Evolutionary conservation across 176 grass and related monocot species (phyloP).

Genomic region (Rhynchospora tenuis): DNA sequence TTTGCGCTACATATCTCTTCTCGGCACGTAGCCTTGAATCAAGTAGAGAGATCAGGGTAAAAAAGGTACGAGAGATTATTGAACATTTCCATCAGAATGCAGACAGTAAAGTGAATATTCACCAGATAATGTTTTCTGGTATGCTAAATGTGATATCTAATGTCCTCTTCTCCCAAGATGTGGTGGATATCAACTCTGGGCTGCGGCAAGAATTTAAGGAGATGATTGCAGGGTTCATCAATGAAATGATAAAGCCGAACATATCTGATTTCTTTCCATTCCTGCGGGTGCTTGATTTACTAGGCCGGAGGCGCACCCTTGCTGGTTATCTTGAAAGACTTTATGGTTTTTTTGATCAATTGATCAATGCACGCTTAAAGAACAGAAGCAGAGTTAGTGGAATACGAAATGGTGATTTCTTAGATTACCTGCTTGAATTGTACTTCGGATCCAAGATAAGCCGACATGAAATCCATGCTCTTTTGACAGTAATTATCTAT

Average conservation of each 20-base stretch:
- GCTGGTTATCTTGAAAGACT: neutral
- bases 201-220: neutral
- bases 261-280: conserved; percentile 22
- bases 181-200: neutral
- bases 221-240: neutral
- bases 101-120: neutral
- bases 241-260: neutral
- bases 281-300: conserved; percentile 5
- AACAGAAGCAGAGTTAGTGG: neutral
- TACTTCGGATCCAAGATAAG: neutral
- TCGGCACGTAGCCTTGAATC: neutral
- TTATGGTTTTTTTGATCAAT: neutral
- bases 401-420: neutral
- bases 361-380: neutral
- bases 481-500: neutral
- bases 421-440: neutral
- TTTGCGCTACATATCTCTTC: neutral
- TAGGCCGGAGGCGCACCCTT: neutral
- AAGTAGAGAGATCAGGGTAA: neutral
- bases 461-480: neutral
- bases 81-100: neutral
- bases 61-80: neutral
- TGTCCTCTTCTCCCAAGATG: neutral
- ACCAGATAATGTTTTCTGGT: neutral
- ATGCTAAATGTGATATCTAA: neutral